These are phyloP conservation scores for Ceratobasidium papillatum DNA, from an alignment of 1,284 basidiomycete genomes.

Conservation along the genomic window DNA sequence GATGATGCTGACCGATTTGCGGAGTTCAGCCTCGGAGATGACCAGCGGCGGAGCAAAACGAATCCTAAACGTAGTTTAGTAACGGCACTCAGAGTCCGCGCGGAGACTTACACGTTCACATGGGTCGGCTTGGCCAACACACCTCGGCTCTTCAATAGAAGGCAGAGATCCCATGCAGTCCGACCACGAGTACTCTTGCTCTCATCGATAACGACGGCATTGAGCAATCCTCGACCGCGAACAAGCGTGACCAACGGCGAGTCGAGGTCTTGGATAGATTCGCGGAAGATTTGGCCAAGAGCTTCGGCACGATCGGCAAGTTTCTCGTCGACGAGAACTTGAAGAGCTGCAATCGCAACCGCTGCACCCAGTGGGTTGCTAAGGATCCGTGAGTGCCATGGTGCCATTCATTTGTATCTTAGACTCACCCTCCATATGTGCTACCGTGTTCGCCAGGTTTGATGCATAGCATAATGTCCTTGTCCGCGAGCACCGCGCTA, in stretches of 20 bases:
- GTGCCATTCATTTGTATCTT: constrained; percentile 19
- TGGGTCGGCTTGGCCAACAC: constrained; percentile 97
- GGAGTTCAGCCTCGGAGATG: constrained; percentile 85
- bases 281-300: constrained; percentile 86
- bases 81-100: constrained; percentile 10
- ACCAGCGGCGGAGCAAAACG: constrained; percentile 96
- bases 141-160: constrained; percentile 90
- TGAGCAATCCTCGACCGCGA: constrained; percentile 87
- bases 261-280: constrained; percentile 68
- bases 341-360: constrained; percentile 89
- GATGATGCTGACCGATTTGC: constrained; percentile 80
- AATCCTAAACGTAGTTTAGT: constrained; percentile 63
- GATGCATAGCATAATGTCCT: constrained; percentile 93
- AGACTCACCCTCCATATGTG: constrained; percentile 85
- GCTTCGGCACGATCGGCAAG: constrained; percentile 79
- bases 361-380: constrained; percentile 97
- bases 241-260: constrained; percentile 78
- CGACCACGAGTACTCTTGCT: constrained; percentile 75
- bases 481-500: constrained; percentile 90
- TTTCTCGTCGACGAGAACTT: constrained; percentile 87
- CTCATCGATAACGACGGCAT: constrained; percentile 95
- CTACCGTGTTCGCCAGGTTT: constrained; percentile 98
- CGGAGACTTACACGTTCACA: constrained; percentile 78
- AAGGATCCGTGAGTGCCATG: constrained; percentile 4
- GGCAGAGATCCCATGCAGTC: constrained; percentile 95